Evolutionary conservation across 805 yeast species (phyloP).

Genomic region (Suhomyces vadensis): DNA sequence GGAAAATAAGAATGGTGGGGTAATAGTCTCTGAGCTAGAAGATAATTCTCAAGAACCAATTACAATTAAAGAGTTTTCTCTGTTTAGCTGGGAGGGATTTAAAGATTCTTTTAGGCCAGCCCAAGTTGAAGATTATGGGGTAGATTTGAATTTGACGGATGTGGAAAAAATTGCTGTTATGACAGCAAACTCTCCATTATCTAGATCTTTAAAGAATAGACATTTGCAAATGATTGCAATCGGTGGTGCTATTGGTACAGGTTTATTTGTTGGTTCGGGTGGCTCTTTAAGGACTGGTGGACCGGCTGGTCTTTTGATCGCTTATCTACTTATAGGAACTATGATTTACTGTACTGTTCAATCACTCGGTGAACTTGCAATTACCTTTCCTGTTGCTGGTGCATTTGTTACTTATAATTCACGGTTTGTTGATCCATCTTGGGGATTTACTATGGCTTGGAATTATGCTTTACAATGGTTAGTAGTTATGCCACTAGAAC

Average conservation of each 20-base stretch:
- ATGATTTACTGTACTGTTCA: conserved; percentile 42
- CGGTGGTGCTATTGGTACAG: conserved; percentile 85
- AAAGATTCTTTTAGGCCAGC: conserved; percentile 34
- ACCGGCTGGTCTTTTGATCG: conserved; percentile 56
- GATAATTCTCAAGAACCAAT: conserved; percentile 14
- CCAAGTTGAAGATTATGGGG: conserved; percentile 37
- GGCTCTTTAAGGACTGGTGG: conserved; percentile 63
- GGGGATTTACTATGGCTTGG: conserved; percentile 75
- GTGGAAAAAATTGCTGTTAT: conserved; percentile 49
- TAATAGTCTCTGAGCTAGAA: conserved; percentile 31
- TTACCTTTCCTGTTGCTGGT: conserved; percentile 44
- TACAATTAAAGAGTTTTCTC: no score
- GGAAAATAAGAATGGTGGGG: conserved; percentile 39
- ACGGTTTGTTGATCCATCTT: conserved; percentile 64
- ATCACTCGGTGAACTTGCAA: conserved; percentile 49
- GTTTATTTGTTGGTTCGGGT: conserved; percentile 76
- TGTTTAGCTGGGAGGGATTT: conserved; percentile 21
- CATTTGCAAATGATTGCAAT: conserved; percentile 81
- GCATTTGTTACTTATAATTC: conserved; percentile 56
- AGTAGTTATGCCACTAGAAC: conserved; percentile 64
- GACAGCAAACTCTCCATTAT: conserved; percentile 49
- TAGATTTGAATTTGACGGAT: conserved; percentile 47
- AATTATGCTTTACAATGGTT: conserved; percentile 67
- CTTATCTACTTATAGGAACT: conserved; percentile 39
- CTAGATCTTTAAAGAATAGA: conserved; percentile 56